Conservation (phyloP, 2,329 filamentous ascomycete genomes). For the Apiospora rasikravindrae region DNA sequence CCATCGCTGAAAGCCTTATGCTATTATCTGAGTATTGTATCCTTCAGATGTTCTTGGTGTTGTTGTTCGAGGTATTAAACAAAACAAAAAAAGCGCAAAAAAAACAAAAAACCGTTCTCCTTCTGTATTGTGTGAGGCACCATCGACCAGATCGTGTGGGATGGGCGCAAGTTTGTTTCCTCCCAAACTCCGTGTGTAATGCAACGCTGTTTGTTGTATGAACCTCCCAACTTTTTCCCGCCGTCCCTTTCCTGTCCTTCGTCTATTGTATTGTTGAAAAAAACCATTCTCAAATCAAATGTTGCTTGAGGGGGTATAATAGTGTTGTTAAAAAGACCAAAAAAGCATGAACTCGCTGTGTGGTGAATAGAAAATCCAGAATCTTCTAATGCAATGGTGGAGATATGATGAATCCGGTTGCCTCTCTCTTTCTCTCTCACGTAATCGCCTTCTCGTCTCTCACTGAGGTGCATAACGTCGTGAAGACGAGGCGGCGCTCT, state of each 20-base stretch:
- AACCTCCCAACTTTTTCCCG: neutral
- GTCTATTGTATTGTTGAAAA: slow-evolving; percentile 12
- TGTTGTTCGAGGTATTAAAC: neutral
- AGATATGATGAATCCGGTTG: neutral
- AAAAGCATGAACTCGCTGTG: slow-evolving; percentile 5
- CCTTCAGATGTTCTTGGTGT: neutral
- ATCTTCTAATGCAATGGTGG: neutral
- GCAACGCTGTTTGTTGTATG: neutral
- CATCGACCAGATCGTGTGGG: neutral
- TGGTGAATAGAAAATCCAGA: slow-evolving; percentile 3
- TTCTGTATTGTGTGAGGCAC: neutral
- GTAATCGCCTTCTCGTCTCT: neutral
- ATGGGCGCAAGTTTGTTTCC: neutral
- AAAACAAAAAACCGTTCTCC: neutral
- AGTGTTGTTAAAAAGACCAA: neutral
- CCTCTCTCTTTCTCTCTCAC: neutral
- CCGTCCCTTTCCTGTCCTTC: neutral
- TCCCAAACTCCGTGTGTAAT: slow-evolving; percentile 6
- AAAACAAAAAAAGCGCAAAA: neutral
- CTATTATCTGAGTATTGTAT: neutral
- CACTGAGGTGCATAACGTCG: neutral
- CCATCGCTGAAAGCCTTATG: neutral
- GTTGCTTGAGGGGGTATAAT: slow-evolving; percentile 14
- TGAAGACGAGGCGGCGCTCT: slow-evolving; percentile 2
- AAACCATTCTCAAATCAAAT: slow-evolving; percentile 13